These are phyloP conservation scores for Calonectria hawksworthii DNA, from an alignment of 2,329 filamentous ascomycete genomes.

Conservation along the genomic window DNA sequence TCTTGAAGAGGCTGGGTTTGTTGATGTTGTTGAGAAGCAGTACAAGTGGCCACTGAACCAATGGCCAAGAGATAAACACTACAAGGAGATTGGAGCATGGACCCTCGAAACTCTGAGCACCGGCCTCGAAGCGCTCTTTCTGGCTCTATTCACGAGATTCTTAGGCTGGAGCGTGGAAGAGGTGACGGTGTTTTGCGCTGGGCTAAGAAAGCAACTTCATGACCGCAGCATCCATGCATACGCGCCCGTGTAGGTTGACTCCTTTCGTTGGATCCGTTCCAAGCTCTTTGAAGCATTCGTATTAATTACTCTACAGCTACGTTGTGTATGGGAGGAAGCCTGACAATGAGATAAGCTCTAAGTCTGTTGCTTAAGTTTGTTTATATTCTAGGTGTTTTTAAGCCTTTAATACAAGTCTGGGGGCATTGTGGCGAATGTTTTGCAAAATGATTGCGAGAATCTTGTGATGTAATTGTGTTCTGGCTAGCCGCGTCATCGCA, in stretches of 20 bases:
- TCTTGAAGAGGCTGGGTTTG: slow-evolving; percentile 27
- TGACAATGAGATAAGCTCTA: not conserved
- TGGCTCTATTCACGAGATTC: slow-evolving; percentile 23
- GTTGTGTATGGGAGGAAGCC: slow-evolving; percentile 16
- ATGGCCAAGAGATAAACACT: slow-evolving; percentile 28
- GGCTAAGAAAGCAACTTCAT: slow-evolving; percentile 1
- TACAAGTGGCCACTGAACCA: slow-evolving; percentile 26
- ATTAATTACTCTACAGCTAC: slow-evolving; percentile 1
- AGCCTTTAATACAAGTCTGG: not conserved
- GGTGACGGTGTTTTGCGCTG: slow-evolving; percentile 7
- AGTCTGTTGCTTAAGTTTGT: not conserved
- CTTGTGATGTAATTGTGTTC: too few relatives aligned
- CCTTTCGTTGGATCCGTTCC: not conserved
- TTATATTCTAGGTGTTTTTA: not conserved
- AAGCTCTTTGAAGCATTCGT: not conserved
- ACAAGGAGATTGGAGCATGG: slow-evolving; percentile 27
- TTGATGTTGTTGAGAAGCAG: slow-evolving; percentile 17
- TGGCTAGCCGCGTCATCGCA: too few relatives aligned
- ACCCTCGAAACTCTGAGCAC: not conserved
- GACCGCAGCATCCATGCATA: slow-evolving; percentile 23
- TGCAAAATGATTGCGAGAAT: too few relatives aligned
- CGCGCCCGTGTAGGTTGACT: slow-evolving; percentile 12
- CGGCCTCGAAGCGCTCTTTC: slow-evolving; percentile 18
- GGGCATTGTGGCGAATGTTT: too few relatives aligned
- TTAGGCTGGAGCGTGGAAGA: slow-evolving; percentile 16